Percentiles rank a stretch among this genome's conserved stretches.
These are phyloP conservation scores for Cymbopogon citratus DNA, from an alignment of 176 grass and related monocot species.

Conservation along the genomic window DNA sequence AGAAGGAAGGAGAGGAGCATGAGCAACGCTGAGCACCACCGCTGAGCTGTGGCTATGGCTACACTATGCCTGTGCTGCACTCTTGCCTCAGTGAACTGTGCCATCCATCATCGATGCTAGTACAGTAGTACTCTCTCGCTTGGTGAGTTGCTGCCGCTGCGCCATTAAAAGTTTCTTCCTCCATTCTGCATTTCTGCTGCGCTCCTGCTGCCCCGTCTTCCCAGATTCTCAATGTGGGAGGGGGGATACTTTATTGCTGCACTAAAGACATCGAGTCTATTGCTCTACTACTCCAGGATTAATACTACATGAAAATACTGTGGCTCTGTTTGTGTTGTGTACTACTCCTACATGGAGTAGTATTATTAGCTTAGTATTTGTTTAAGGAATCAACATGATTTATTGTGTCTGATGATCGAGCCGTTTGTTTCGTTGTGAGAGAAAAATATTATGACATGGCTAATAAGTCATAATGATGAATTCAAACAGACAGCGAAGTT, in stretches of 20 bases:
- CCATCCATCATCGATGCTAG: neutral
- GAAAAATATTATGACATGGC: too few relatives aligned
- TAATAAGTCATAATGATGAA: too few relatives aligned
- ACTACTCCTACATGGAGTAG: too few relatives aligned
- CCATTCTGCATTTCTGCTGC: constrained; percentile 38
- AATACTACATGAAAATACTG: too few relatives aligned
- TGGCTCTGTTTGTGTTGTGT: too few relatives aligned
- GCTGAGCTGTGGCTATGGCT: neutral
- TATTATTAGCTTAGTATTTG: too few relatives aligned
- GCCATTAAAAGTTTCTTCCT: constrained; percentile 39
- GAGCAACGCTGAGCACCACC: neutral
- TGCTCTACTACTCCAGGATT: neutral
- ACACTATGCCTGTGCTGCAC: neutral
- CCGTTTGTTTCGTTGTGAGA: too few relatives aligned
- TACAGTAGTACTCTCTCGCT: neutral
- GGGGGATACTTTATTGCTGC: constrained; percentile 36
- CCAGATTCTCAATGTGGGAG: constrained; percentile 49
- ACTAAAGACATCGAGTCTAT: neutral
- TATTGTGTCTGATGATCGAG: too few relatives aligned
- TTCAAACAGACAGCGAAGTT: too few relatives aligned
- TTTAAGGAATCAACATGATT: too few relatives aligned
- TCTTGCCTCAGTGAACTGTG: neutral
- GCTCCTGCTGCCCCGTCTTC: constrained; percentile 25
- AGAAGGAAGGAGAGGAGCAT: neutral
- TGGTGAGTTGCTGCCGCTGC: constrained; percentile 4